Conservation (phyloP, 2,329 filamentous ascomycete genomes). For the Metarhizium humberi region DNA sequence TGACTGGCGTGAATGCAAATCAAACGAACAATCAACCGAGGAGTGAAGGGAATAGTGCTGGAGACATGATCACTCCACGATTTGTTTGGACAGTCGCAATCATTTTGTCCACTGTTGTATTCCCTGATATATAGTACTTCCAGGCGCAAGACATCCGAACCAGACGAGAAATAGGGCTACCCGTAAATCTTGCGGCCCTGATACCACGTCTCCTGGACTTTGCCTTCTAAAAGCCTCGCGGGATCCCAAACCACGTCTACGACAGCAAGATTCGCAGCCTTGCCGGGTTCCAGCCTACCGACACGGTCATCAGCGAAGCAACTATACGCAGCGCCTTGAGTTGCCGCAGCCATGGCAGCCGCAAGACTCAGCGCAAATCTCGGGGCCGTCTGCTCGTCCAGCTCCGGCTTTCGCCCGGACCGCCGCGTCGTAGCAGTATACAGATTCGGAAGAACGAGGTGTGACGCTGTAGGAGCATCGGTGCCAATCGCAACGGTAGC, state of each 20-base stretch:
- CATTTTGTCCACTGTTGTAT: too few relatives aligned
- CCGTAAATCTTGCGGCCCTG: conserved; percentile 30
- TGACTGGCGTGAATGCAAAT: too few relatives aligned
- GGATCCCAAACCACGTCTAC: conserved; percentile 38
- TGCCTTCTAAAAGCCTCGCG: conserved; percentile 33
- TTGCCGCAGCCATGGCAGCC: conserved; percentile 41
- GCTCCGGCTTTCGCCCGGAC: conserved; percentile 37
- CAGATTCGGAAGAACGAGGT: conserved; percentile 40
- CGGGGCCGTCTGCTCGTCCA: conserved; percentile 34
- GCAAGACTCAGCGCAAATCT: conserved; percentile 41
- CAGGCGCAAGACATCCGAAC: background rate
- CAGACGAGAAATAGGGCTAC: background rate
- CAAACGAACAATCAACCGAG: too few relatives aligned
- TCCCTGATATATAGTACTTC: too few relatives aligned
- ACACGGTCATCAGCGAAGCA: conserved; percentile 38
- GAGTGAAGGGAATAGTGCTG: too few relatives aligned
- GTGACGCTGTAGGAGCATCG: conserved; percentile 48
- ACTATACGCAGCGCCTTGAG: conserved; percentile 41
- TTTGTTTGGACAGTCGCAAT: too few relatives aligned
- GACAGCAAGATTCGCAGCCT: conserved; percentile 44
- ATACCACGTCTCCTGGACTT: conserved; percentile 44
- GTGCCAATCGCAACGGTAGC: conserved; percentile 45
- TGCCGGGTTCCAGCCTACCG: conserved; percentile 40
- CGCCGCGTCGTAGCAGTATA: conserved; percentile 47
- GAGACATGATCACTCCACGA: too few relatives aligned